Evolutionary conservation across 192 early-diverging fungal species (phyloP).

Genomic region (Rhizoclosmatium sp.): DNA sequence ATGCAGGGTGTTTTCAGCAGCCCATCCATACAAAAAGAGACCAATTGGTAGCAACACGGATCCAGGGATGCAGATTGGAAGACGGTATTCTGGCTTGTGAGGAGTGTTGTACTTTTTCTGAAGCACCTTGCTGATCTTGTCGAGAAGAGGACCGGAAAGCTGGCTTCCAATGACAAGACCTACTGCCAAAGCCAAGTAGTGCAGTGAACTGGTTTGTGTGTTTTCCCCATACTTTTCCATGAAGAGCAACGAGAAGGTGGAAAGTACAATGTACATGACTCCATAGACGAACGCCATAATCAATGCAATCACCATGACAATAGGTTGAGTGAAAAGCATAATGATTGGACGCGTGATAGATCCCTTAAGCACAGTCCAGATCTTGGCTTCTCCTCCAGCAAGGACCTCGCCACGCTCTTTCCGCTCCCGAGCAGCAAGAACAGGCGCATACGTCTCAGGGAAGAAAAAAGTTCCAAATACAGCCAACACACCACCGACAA

Average conservation of each 20-base stretch:
- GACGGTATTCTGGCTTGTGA: constrained; percentile 31
- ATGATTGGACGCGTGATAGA: constrained; percentile 18
- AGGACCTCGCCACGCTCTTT: background rate
- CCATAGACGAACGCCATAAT: constrained; percentile 35
- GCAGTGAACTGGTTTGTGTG: constrained; percentile 3
- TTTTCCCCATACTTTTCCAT: constrained; percentile 14
- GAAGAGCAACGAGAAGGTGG: constrained; percentile 20
- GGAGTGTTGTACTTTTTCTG: constrained; percentile 30
- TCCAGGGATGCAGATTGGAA: constrained; percentile 30
- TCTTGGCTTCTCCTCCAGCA: background rate
- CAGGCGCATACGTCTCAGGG: constrained; percentile 61
- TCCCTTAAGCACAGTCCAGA: background rate
- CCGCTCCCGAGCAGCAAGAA: constrained; percentile 2
- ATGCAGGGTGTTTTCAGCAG: constrained; percentile 7
- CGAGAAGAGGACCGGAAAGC: constrained; percentile 6
- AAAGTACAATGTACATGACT: constrained; percentile 29
- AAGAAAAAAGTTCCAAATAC: constrained; percentile 59
- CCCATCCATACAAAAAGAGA: constrained; percentile 32
- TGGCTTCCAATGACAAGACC: constrained; percentile 30
- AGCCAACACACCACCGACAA: constrained; percentile 59
- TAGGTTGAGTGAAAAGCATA: constrained; percentile 27
- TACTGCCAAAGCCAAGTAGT: constrained; percentile 24
- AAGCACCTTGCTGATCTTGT: background rate
- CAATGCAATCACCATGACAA: constrained; percentile 9
- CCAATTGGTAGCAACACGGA: constrained; percentile 14